A percentile compares a stretch with the other conserved stretches of the same genome.
Evolutionary conservation across 2,329 filamentous ascomycete genomes (phyloP).

Genomic region (Talaromyces atroroseus): DNA sequence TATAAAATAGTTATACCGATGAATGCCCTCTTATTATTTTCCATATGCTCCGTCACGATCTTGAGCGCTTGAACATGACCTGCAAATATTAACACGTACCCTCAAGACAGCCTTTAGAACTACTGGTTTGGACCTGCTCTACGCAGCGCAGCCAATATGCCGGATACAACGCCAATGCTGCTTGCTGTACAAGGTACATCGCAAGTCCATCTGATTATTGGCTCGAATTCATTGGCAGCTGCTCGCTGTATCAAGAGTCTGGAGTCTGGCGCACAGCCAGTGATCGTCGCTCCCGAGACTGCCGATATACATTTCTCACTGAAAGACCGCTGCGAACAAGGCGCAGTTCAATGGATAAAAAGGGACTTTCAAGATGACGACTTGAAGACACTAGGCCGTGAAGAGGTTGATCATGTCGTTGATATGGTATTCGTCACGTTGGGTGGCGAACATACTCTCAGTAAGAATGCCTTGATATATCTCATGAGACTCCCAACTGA

Average conservation of each 20-base stretch:
- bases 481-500: conserved; percentile 29
- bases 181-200: conserved; percentile 35
- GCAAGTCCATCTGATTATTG: conserved; percentile 73
- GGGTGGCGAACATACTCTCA: conserved; percentile 44
- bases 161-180: conserved; percentile 28
- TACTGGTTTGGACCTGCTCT: too few relatives aligned
- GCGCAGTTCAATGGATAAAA: conserved; percentile 37
- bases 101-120: too few relatives aligned
- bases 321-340: conserved; percentile 38
- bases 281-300: conserved; percentile 67
- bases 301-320: conserved; percentile 57
- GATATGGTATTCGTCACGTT: conserved; percentile 88
- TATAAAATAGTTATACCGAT: background rate
- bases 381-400: conserved; percentile 69
- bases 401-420: conserved; percentile 70
- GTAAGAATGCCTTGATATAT: conserved; percentile 37
- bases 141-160: conserved; percentile 13
- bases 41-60: background rate
- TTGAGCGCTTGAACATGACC: background rate
- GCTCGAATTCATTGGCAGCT: conserved; percentile 80
- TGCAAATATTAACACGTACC: background rate
- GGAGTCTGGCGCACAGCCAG: conserved; percentile 72
- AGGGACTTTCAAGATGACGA: conserved; percentile 63
- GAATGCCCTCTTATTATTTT: background rate
- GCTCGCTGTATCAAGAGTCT: conserved; percentile 75